A percentile compares a stretch with the other conserved stretches of the same genome.
Evolutionary conservation across 805 yeast genomes (phyloP).

Genomic region (Suhomyces tanzawaensis): DNA sequence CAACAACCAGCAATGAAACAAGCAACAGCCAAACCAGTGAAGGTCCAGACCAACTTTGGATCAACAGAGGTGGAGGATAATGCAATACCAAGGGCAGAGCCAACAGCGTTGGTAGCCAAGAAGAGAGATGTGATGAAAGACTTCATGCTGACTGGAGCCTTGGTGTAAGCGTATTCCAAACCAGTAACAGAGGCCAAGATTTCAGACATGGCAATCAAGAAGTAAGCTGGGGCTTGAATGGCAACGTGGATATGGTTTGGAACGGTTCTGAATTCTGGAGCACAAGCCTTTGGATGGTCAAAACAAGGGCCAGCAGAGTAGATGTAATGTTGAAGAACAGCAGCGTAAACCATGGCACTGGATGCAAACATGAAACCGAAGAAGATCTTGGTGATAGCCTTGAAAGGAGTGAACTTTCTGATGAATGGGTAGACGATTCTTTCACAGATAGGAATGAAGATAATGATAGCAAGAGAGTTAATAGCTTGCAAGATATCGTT

Average conservation of each 20-base stretch:
- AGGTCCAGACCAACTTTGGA: conserved; percentile 70
- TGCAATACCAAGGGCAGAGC: conserved; percentile 74
- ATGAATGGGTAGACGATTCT: conserved; percentile 46
- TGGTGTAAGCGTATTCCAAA: conserved; percentile 79
- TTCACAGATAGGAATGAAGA: conserved; percentile 72
- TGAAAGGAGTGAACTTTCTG: conserved; percentile 48
- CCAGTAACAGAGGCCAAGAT: conserved; percentile 79
- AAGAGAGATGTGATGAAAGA: conserved; percentile 61
- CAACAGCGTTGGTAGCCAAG: conserved; percentile 67
- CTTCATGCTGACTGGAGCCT: conserved; percentile 71
- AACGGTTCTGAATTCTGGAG: conserved; percentile 27
- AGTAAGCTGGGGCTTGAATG: conserved; percentile 65
- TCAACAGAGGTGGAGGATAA: conserved; percentile 61
- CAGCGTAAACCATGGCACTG: conserved; percentile 68
- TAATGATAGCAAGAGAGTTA: conserved; percentile 69
- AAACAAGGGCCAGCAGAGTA: conserved; percentile 73
- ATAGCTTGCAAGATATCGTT: conserved; percentile 75
- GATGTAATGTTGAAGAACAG: conserved; percentile 67
- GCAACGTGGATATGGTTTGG: conserved; percentile 65
- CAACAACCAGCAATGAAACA: conserved; percentile 55
- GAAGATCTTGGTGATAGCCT: conserved; percentile 68
- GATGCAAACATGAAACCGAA: conserved; percentile 67
- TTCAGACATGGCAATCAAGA: conserved; percentile 69
- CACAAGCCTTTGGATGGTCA: conserved; percentile 55
- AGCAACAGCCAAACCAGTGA: conserved; percentile 59